Conservation (phyloP, 2,329 filamentous ascomycete species). For the Stagonosporopsis rhizophila region DNA sequence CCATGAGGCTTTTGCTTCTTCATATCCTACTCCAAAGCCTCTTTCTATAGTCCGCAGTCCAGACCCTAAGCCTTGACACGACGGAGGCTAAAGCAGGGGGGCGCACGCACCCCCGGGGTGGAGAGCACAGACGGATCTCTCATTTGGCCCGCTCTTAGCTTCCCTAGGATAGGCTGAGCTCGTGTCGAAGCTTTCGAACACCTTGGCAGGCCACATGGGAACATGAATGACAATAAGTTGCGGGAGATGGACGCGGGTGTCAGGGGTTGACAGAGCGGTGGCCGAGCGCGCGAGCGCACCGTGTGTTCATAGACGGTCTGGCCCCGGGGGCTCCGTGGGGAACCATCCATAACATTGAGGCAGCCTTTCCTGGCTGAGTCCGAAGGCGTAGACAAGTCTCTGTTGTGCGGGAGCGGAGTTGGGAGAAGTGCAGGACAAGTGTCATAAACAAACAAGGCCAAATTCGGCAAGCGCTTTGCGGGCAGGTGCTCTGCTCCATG, state of each 20-base stretch:
- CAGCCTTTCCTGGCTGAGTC: background rate
- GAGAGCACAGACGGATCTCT: conserved; percentile 4
- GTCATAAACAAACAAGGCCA: background rate
- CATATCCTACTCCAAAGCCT: background rate
- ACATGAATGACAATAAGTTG: background rate
- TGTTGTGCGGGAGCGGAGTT: background rate
- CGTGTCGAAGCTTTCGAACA: background rate
- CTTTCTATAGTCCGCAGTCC: background rate
- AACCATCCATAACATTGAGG: background rate
- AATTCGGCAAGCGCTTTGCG: background rate
- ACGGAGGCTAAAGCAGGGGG: conserved; percentile 12
- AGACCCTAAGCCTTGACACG: conserved; percentile 2
- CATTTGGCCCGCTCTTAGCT: background rate
- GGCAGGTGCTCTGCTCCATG: background rate
- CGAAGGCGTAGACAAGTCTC: background rate
- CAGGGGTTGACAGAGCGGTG: conserved; percentile 8
- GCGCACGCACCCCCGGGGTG: background rate
- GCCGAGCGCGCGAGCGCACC: conserved; percentile 2
- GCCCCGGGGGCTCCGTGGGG: background rate
- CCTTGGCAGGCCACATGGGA: conserved; percentile 2
- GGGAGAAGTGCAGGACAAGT: conserved; percentile 1
- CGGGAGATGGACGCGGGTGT: conserved; percentile 1
- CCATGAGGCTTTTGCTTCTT: background rate
- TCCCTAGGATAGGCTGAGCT: background rate
- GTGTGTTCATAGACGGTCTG: background rate